phyloP scores from a whole-genome alignment of 2,329 filamentous ascomycete species.

The Raffaelea arxii region DNA sequence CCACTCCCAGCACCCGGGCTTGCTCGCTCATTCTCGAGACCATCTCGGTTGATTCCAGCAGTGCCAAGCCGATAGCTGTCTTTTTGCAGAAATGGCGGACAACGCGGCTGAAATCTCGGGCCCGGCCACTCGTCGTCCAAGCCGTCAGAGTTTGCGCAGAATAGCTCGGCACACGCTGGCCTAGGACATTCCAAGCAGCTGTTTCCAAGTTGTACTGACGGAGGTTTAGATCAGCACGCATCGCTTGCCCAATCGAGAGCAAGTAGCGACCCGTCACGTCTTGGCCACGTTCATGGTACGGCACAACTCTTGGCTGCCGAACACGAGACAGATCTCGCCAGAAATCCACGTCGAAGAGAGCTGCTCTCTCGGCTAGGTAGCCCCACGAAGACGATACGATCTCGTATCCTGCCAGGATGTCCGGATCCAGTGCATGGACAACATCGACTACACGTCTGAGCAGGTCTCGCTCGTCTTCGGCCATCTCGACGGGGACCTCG shows the following conservation, averaged over 20 bases:
- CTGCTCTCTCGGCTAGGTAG: slow-evolving; percentile 83
- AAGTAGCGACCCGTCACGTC: slow-evolving; percentile 91
- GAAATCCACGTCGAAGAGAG: slow-evolving; percentile 77
- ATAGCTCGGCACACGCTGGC: slow-evolving; percentile 82
- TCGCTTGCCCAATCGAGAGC: slow-evolving; percentile 95
- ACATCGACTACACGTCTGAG: slow-evolving; percentile 80
- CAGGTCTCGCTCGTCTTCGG: slow-evolving; percentile 77
- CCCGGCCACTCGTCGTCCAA: slow-evolving; percentile 67
- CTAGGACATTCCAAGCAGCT: slow-evolving; percentile 82
- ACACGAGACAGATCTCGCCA: slow-evolving; percentile 88
- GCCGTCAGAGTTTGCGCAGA: slow-evolving; percentile 65
- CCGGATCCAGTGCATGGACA: slow-evolving; percentile 75
- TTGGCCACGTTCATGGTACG: slow-evolving; percentile 46
- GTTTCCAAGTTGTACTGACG: slow-evolving; percentile 96
- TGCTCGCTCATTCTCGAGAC: slow-evolving; percentile 88
- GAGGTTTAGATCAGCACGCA: slow-evolving; percentile 85
- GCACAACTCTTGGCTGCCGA: slow-evolving; percentile 13
- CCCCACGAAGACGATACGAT: slow-evolving; percentile 93
- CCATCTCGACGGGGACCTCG: slow-evolving; percentile 56
- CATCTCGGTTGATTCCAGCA: slow-evolving; percentile 82
- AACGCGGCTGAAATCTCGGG: slow-evolving; percentile 62
- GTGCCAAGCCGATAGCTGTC: slow-evolving; percentile 76
- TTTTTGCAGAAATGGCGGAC: slow-evolving; percentile 69
- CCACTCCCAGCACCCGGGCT: slow-evolving; percentile 81
- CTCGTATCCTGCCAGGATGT: slow-evolving; percentile 90